A percentile compares a stretch with the other conserved stretches of the same genome.
phyloP scores from a whole-genome alignment of 768 basidiomycete genomes.

The Lentinula boryana region DNA sequence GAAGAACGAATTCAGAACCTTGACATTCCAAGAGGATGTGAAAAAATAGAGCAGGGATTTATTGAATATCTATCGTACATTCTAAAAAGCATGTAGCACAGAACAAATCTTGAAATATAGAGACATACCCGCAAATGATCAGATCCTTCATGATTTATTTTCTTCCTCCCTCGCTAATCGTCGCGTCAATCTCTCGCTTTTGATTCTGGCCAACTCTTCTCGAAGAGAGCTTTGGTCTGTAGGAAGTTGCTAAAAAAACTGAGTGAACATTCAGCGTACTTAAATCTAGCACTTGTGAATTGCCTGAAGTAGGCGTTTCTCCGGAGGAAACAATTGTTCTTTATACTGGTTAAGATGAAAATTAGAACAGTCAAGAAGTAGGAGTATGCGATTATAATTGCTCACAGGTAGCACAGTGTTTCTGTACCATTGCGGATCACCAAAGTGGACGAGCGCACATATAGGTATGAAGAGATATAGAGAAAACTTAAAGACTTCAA shows the following conservation, averaged over 20 bases:
- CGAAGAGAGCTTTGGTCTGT: conserved; percentile 60
- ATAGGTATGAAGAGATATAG: conserved; percentile 85
- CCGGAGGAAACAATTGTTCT: conserved; percentile 62
- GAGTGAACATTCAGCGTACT: background rate
- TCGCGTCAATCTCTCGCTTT: conserved; percentile 48
- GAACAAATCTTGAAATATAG: conserved; percentile 8
- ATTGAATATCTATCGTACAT: background rate
- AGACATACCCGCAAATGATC: conserved; percentile 10
- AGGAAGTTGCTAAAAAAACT: conserved; percentile 45
- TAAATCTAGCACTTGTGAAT: background rate
- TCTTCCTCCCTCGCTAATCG: conserved; percentile 37
- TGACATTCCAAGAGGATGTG: background rate
- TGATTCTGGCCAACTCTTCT: conserved; percentile 68
- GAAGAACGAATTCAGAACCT: background rate
- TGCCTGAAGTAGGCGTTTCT: conserved; percentile 51
- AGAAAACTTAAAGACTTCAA: conserved; percentile 88
- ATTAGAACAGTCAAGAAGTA: background rate
- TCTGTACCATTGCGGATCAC: conserved; percentile 84
- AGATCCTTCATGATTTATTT: conserved; percentile 13
- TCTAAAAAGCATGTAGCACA: background rate
- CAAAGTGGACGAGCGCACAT: conserved; percentile 74
- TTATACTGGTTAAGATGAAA: conserved; percentile 45
- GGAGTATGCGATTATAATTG: conserved; percentile 8
- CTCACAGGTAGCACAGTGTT: conserved; percentile 71
- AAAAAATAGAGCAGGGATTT: background rate